Conservation (phyloP, 2,329 filamentous ascomycete species). For the Cadophora luteo-olivacea region DNA sequence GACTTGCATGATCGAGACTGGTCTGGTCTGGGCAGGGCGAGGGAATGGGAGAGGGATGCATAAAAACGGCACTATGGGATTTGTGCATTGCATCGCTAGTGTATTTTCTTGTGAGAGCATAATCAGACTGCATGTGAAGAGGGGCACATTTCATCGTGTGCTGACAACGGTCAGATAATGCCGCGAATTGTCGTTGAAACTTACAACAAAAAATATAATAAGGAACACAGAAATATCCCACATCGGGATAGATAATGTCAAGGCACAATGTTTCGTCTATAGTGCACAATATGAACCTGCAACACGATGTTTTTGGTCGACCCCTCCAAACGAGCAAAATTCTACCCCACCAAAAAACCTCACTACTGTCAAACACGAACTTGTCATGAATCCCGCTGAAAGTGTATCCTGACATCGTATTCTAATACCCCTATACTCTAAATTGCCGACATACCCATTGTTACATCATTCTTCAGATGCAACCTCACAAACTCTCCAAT, state of each 20-base stretch:
- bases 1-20: neutral
- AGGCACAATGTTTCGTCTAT: neutral
- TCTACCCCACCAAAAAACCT: constrained; percentile 1
- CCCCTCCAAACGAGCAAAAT: constrained; percentile 1
- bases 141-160: neutral
- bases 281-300: neutral
- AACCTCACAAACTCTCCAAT: constrained; percentile 14
- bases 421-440: neutral
- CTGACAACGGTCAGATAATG: neutral
- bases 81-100: constrained; percentile 7
- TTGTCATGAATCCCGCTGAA: neutral
- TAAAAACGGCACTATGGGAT: constrained; percentile 1
- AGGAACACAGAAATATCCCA: no score
- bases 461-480: neutral
- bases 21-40: neutral
- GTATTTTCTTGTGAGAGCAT: neutral
- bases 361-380: neutral
- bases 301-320: neutral
- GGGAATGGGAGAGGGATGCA: neutral
- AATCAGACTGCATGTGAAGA: constrained; percentile 1
- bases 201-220: neutral
- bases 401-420: neutral
- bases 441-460: no score
- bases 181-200: neutral
- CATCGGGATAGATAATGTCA: neutral